These are phyloP conservation scores for Trypanosoma mega DNA, from an alignment of 208 protist genomes.

Conservation along the genomic window DNA sequence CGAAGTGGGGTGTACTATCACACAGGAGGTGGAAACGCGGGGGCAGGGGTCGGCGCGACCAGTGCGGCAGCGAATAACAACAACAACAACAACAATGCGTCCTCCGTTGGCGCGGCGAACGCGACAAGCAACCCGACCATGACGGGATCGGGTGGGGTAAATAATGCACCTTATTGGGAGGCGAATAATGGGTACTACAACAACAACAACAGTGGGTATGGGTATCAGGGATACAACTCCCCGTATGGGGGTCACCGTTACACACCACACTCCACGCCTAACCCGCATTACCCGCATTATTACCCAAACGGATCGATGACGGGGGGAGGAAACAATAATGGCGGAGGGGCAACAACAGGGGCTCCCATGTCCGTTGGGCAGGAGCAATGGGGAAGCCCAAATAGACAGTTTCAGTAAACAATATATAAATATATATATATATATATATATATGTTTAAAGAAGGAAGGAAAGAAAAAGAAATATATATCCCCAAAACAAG, in stretches of 20 bases:
- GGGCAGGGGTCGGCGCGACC: neutral
- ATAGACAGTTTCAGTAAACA: too few species aligned
- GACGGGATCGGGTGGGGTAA: too few species aligned
- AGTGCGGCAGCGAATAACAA: neutral
- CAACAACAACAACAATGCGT: neutral
- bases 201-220: constrained; percentile 5
- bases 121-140: too few species aligned
- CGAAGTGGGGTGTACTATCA: constrained; percentile 12
- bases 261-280: constrained; percentile 22
- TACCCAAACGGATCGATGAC: constrained; percentile 1
- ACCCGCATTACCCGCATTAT: constrained; percentile 13
- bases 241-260: constrained; percentile 21
- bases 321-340: neutral
- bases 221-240: constrained; percentile 5
- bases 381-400: constrained; percentile 23
- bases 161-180: too few species aligned
- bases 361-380: constrained; percentile 13
- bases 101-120: neutral
- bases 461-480: neutral
- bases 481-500: neutral
- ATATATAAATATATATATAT: neutral
- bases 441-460: neutral
- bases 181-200: neutral
- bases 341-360: neutral
- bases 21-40: neutral